A percentile compares a stretch with the other conserved stretches of the same genome.
Evolutionary conservation across 331 rosid genomes (phyloP).

Genomic region (Erythrophleum ivorense): DNA sequence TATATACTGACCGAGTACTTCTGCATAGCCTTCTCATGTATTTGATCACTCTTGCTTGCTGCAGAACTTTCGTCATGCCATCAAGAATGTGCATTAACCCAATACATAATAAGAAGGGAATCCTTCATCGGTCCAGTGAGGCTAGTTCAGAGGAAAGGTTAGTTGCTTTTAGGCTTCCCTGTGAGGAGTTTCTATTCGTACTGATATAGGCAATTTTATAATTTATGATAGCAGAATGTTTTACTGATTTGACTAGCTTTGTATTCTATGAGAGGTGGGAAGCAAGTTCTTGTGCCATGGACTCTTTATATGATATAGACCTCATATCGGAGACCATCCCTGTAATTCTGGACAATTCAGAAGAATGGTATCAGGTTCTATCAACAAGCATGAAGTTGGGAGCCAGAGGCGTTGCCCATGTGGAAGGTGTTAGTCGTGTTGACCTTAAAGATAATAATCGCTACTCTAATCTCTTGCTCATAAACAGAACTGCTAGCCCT

Average conservation of each 20-base stretch:
- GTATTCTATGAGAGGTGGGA: constrained; percentile 67
- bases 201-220: not conserved
- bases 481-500: constrained; percentile 95
- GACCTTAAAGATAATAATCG: constrained; percentile 60
- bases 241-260: constrained; percentile 29
- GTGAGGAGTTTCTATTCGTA: not conserved
- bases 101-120: constrained; percentile 86
- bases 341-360: constrained; percentile 87
- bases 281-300: constrained; percentile 81
- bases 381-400: constrained; percentile 81
- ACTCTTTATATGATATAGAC: constrained; percentile 81
- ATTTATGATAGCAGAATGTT: not conserved
- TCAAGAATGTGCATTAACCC: constrained; percentile 98
- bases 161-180: constrained; percentile 36
- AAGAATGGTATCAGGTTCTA: constrained; percentile 74
- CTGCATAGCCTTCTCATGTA: not conserved
- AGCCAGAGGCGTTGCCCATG: constrained; percentile 74
- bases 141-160: constrained; percentile 73
- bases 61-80: constrained; percentile 95
- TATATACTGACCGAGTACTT: not conserved
- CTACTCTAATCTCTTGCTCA: constrained; percentile 72
- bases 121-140: constrained; percentile 66
- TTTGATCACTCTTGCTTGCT: constrained; percentile 38
- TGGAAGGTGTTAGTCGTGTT: constrained; percentile 60
- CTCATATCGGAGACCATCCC: constrained; percentile 76